Percentiles rank a stretch among this genome's conserved stretches.
phyloP scores from a whole-genome alignment of 352 stramenopile species.

The Globisporangium heterothallicum region DNA sequence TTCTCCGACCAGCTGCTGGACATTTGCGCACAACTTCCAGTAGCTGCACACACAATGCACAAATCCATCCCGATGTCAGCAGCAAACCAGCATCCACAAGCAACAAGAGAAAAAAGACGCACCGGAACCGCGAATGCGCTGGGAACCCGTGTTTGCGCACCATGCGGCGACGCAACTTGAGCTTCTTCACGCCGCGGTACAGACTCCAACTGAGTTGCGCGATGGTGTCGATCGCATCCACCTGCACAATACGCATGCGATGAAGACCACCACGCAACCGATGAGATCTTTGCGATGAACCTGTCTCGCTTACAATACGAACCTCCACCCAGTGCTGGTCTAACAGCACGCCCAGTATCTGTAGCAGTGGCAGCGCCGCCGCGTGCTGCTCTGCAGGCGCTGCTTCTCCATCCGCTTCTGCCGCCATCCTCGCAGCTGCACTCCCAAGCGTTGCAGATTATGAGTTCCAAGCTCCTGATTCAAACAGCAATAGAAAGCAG shows the following conservation, averaged over 20 bases:
- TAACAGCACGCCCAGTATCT: constrained; percentile 30
- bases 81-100: not conserved
- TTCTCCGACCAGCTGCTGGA: constrained; percentile 22
- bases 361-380: not conserved
- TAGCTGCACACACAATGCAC: constrained; percentile 21
- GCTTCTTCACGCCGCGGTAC: constrained; percentile 10
- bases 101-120: not conserved
- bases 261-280: not conserved
- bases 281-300: not conserved
- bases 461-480: too few relatives aligned
- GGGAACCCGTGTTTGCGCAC: constrained; percentile 25
- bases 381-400: not conserved
- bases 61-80: not conserved
- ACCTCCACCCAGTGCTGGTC: constrained; percentile 41
- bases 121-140: constrained; percentile 22
- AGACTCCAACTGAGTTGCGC: constrained; percentile 20
- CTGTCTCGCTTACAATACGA: not conserved
- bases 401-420: not conserved
- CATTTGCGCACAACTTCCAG: constrained; percentile 30
- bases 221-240: constrained; percentile 27
- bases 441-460: not conserved
- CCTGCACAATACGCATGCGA: constrained; percentile 21
- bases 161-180: constrained; percentile 25
- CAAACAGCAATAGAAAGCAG: not conserved
- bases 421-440: not conserved